Evolutionary conservation across 345 rosid genomes (phyloP), one percentile per base, ranked within the genome.

Genomic region (Heritiera fomes): DNA sequence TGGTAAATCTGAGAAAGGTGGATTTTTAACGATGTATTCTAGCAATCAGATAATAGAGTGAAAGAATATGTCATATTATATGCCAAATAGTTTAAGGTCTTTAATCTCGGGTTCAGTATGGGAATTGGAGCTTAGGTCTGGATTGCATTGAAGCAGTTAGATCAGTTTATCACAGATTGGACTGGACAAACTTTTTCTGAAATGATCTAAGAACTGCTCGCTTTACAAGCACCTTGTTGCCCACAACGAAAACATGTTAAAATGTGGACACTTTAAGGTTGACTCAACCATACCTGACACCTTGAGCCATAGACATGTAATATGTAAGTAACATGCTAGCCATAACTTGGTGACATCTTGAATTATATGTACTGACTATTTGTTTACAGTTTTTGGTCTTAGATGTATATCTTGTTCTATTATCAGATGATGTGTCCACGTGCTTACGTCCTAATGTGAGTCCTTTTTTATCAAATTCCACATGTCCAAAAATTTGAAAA

Each of bases 241-340:
- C 34, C 20, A 9, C 56, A 70, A 14, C 20, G 41, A 23, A 49
- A 70, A 18, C 40, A 17, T 55, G 60, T 55, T 55, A 6, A 17
- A 34, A 17, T 3, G 1, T 6, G 60, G 60, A 47, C 56, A 14
- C 43, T 49, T 47, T 50, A 71, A 50, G 75, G 40, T 49, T 70
- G 74, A 23, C 41, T 49, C 56, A 30, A 50, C 20, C 75, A 50
- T 71, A 50, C 45, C 45, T 30, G 17, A 50, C 45, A 30, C 60
- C 45, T 71, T 17, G 60, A 71, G 59, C 23, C 59, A 30, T 49
- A 49, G 59, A 30, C 49, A 34, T 34, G 59, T 20, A 32, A 32
- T 71, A 49, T 52, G 3, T 30, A n/a, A 23, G 74, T 49, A 13
- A 30, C 75, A 71, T 71, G n/a, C 49, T 49, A 49, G 75, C 23